Percentiles rank a stretch among this genome's conserved stretches.
These are phyloP conservation scores for Fomitiporia mediterranea DNA, from an alignment of 1,284 basidiomycete species.

Conservation along the genomic window DNA sequence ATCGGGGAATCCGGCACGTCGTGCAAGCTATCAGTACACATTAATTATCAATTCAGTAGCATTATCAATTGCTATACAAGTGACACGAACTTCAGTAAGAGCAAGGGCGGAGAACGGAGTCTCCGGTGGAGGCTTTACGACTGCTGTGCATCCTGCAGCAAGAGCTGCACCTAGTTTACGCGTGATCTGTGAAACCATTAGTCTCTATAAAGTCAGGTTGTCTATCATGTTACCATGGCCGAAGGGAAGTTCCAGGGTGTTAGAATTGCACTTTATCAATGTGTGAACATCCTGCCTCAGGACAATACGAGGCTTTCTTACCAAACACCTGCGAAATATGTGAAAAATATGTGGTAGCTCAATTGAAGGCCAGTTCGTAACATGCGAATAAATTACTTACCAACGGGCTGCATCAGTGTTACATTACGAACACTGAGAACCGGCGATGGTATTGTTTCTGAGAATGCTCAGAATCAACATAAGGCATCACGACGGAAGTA, in stretches of 20 bases:
- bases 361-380: slow-evolving; percentile 13
- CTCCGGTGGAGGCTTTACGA: slow-evolving; percentile 95
- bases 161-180: slow-evolving; percentile 87
- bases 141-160: slow-evolving; percentile 92
- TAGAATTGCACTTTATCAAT: slow-evolving; percentile 54
- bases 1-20: slow-evolving; percentile 86
- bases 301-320: too few relatives aligned
- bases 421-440: slow-evolving; percentile 75
- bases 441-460: slow-evolving; percentile 81
- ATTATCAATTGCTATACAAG: neutral
- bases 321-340: slow-evolving; percentile 57
- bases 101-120: slow-evolving; percentile 94
- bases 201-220: slow-evolving; percentile 41
- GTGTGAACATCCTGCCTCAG: slow-evolving; percentile 25
- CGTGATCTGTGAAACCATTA: slow-evolving; percentile 49
- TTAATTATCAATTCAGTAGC: neutral
- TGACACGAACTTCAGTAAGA: slow-evolving; percentile 60
- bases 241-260: slow-evolving; percentile 94
- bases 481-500: too few relatives aligned
- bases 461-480: neutral
- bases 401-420: slow-evolving; percentile 93
- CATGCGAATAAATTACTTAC: slow-evolving; percentile 36
- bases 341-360: too few relatives aligned
- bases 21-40: slow-evolving; percentile 52
- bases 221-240: slow-evolving; percentile 56